Percentiles rank a stretch among this genome's conserved stretches.
Evolutionary conservation across 805 yeast genomes (phyloP).

Genomic region (Saccharomycopsis fibuligera): DNA sequence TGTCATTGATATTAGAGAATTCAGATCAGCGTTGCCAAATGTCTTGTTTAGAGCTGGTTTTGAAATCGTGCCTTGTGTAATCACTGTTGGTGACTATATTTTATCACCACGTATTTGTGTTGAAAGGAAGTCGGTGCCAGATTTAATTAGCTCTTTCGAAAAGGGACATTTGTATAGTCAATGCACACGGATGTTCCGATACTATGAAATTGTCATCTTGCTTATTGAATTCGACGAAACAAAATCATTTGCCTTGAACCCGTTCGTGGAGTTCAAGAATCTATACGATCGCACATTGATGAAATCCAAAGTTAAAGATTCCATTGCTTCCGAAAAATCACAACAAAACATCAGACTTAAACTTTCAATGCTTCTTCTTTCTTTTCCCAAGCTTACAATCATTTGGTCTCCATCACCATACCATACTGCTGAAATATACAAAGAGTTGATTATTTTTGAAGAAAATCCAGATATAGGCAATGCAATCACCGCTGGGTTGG

Average conservation of each 20-base stretch:
- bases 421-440: slow-evolving; percentile 83
- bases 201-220: slow-evolving; percentile 71
- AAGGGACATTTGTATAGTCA: slow-evolving; percentile 80
- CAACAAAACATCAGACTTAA: slow-evolving; percentile 74
- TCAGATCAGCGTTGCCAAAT: slow-evolving; percentile 83
- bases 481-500: no score
- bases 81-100: slow-evolving; percentile 91
- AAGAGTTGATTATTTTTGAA: slow-evolving; percentile 66
- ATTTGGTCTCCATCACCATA: slow-evolving; percentile 93
- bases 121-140: slow-evolving; percentile 88
- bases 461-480: slow-evolving; percentile 79
- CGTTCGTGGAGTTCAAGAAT: slow-evolving; percentile 55
- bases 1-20: slow-evolving; percentile 88
- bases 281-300: slow-evolving; percentile 32
- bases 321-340: slow-evolving; percentile 38
- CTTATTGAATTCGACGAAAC: slow-evolving; percentile 86
- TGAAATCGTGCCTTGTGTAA: slow-evolving; percentile 77
- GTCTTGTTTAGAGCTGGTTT: slow-evolving; percentile 68
- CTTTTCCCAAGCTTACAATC: slow-evolving; percentile 72
- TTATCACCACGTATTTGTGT: slow-evolving; percentile 80
- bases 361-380: slow-evolving; percentile 61
- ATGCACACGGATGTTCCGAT: slow-evolving; percentile 78
- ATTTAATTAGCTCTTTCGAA: slow-evolving; percentile 73
- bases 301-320: slow-evolving; percentile 23
- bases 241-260: slow-evolving; percentile 85